Evolutionary conservation across 2,329 filamentous ascomycete genomes (phyloP), one percentile per base, ranked within the genome.

Genomic region (Exophiala bonariae): DNA sequence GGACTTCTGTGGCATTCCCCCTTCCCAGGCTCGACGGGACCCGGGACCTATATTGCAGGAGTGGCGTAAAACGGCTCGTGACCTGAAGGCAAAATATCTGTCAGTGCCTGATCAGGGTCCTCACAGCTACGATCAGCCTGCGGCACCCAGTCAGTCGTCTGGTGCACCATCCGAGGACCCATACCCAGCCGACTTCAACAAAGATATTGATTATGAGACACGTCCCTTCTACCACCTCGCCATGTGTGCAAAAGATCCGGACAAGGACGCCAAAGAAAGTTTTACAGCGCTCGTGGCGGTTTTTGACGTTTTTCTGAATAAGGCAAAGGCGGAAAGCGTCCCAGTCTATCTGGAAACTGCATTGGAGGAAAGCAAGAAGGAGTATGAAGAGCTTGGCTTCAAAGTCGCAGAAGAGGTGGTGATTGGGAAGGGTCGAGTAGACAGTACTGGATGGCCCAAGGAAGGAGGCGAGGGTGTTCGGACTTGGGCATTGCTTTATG

Each of bases 141-240:
- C 57, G 3, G 52, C 57, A 31, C 57, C 57, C 10, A 49, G 42
- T n/a, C 57, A 59, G 43, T 56, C 55, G 8, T 54, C 50, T 11
- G 53, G 55, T 5, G 57, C 48, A 2, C 57, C 57, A 2, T 53
- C 53, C n/a, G 55, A 54, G 26, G 57, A 59, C 34, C 57, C 57
- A 2, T 59, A 54, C 44, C 57, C 57, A 17, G 47, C 49, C 5
- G 52, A 59, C 18, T 59, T 58, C 51, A 59, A 59, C 48, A 59
- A 59, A 37, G 57, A 59, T 39, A 46, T 46, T n/a, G 51, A 55
- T 28, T 52, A 49, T 9, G 57, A 59, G 41, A 55, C 54, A 3
- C 46, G 57, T 10, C 49, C 57, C 2, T 58, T 57, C 40, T 59
- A 54, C 26, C 57, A 59, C 37, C 44, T 59, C 23, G 50, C 55